Evolutionary conservation across 495 filamentous ascomycete genomes (phyloP).

Genomic region (Xylaria cubensis): DNA sequence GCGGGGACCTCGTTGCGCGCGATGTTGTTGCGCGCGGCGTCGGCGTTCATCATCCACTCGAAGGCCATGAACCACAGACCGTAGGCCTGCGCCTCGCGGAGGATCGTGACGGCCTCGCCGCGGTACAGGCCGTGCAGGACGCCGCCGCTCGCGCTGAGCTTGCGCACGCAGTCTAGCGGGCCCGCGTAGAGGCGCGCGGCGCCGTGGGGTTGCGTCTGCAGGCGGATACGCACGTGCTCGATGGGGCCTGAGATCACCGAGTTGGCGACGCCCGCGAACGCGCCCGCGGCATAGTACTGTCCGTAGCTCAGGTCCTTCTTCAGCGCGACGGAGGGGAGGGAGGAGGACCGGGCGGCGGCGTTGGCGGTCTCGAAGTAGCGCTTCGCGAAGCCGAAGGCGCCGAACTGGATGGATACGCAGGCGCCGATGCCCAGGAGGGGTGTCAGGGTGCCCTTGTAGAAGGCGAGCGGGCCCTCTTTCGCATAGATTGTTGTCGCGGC

Average conservation of each 20-base stretch:
- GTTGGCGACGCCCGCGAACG: slow-evolving; percentile 93
- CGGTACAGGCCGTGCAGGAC: slow-evolving; percentile 79
- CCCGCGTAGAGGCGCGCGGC: slow-evolving; percentile 77
- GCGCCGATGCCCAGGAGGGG: slow-evolving; percentile 95
- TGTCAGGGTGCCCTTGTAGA: slow-evolving; percentile 99
- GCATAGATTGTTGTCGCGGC: slow-evolving; percentile 83
- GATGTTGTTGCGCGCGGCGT: slow-evolving; percentile 76
- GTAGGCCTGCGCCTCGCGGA: slow-evolving; percentile 93
- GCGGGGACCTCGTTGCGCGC: slow-evolving; percentile 77
- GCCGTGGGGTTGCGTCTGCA: slow-evolving; percentile 96
- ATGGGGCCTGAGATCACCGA: slow-evolving; percentile 87
- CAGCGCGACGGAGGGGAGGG: slow-evolving; percentile 27
- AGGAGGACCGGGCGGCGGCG: slow-evolving; percentile 46
- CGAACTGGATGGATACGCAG: slow-evolving; percentile 97
- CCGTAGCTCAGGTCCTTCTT: slow-evolving; percentile 66
- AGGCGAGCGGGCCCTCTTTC: slow-evolving; percentile 86
- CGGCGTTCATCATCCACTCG: slow-evolving; percentile 93
- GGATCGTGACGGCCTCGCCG: slow-evolving; percentile 81
- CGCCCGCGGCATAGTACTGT: slow-evolving; percentile 90
- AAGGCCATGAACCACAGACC: slow-evolving; percentile 94
- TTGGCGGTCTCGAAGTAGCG: slow-evolving; percentile 82
- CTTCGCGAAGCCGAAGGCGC: slow-evolving; percentile 92
- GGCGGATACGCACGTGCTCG: slow-evolving; percentile 96
- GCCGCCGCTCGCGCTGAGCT: slow-evolving; percentile 70
- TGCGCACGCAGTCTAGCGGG: slow-evolving; percentile 87